Conservation (phyloP, 805 yeast genomes). For the Nakazawaea laoshanensis region DNA sequence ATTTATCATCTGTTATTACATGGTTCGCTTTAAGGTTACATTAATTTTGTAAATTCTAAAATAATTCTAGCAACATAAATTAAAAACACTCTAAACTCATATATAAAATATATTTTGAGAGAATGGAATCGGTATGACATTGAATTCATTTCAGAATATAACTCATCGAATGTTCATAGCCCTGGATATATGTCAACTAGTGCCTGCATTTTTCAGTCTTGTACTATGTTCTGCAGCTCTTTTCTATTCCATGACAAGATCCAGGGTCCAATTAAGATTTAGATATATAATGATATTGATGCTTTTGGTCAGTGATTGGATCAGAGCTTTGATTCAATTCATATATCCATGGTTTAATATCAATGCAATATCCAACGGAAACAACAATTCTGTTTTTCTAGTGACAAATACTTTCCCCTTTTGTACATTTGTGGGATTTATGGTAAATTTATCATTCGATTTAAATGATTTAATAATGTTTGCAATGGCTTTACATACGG, state of each 20-base stretch:
- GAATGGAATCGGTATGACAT: background rate
- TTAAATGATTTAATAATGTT: slow-evolving; percentile 81
- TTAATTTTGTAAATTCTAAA: background rate
- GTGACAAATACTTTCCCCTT: slow-evolving; percentile 21
- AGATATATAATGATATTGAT: slow-evolving; percentile 1
- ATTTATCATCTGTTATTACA: slow-evolving; percentile 3
- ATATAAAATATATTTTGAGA: too few relatives aligned
- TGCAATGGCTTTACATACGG: slow-evolving; percentile 76
- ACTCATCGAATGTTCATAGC: background rate
- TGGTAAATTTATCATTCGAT: slow-evolving; percentile 70
- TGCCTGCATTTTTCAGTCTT: slow-evolving; percentile 1
- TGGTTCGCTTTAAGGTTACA: slow-evolving; percentile 11
- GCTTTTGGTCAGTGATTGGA: slow-evolving; percentile 1
- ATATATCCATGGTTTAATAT: slow-evolving; percentile 5
- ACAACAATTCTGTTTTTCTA: background rate
- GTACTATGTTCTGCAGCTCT: background rate
- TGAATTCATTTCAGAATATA: background rate
- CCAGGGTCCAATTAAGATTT: background rate
- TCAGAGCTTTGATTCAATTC: background rate
- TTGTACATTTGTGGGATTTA: slow-evolving; percentile 67
- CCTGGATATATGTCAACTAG: slow-evolving; percentile 1
- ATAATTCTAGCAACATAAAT: background rate
- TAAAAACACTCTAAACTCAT: too few relatives aligned
- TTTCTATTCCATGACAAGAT: background rate
- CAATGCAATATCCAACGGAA: background rate